phyloP scores from a whole-genome alignment of 495 filamentous ascomycete genomes.

The Xylaria flabelliformis region DNA sequence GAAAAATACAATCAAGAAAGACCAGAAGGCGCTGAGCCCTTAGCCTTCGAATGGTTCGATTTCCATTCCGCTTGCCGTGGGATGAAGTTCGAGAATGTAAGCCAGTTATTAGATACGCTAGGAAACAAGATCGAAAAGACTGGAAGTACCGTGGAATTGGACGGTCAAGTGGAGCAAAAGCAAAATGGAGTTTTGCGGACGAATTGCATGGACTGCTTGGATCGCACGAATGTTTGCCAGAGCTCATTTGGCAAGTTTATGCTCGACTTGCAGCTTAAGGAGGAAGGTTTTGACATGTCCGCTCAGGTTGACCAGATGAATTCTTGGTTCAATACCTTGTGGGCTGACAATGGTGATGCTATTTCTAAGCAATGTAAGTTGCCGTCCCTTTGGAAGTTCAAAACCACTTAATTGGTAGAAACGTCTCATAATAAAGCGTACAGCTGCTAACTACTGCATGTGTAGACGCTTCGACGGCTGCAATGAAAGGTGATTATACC shows the following conservation, averaged over 20 bases:
- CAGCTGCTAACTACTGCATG: conserved; percentile 38
- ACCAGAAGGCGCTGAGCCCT: conserved; percentile 41
- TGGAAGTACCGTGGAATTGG: conserved; percentile 66
- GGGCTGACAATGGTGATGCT: conserved; percentile 92
- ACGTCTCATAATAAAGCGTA: neutral
- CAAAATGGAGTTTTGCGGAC: conserved; percentile 83
- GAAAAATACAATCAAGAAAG: conserved; percentile 67
- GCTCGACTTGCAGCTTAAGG: conserved; percentile 75
- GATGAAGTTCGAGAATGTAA: conserved; percentile 97
- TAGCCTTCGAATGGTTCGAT: conserved; percentile 93
- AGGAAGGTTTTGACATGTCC: conserved; percentile 74
- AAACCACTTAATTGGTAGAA: too few relatives aligned
- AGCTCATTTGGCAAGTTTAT: conserved; percentile 80
- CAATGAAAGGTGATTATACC: conserved; percentile 94
- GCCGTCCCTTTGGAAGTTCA: neutral
- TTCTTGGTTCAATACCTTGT: conserved; percentile 91
- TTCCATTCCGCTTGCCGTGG: conserved; percentile 90
- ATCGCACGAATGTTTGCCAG: conserved; percentile 92
- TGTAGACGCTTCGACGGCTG: conserved; percentile 83
- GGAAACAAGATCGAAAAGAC: conserved; percentile 65
- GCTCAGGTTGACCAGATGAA: conserved; percentile 73
- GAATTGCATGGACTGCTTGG: conserved; percentile 98
- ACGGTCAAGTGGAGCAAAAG: conserved; percentile 52
- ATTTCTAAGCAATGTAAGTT: conserved; percentile 67
- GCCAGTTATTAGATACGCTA: conserved; percentile 73